These are phyloP conservation scores for Paraphaeosphaeria minitans DNA, from an alignment of 2,329 filamentous ascomycete species.

Conservation along the genomic window DNA sequence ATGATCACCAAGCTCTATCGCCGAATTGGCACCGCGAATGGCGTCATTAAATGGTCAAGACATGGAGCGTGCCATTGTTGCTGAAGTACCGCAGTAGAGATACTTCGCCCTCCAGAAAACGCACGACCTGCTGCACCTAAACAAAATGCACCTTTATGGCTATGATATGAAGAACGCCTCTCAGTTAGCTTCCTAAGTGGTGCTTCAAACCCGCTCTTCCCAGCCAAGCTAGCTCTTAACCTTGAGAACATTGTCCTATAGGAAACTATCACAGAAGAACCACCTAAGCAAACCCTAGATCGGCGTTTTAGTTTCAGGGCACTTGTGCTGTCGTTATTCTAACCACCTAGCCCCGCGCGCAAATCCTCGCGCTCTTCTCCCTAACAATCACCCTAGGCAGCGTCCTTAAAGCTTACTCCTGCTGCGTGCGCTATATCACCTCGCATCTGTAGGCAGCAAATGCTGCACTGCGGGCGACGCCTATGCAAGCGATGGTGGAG, in stretches of 20 bases:
- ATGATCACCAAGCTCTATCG: background rate
- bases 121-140: too few relatives aligned
- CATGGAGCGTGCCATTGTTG: background rate
- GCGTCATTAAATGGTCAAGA: background rate
- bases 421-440: conserved; percentile 21
- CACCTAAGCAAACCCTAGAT: background rate
- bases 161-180: background rate
- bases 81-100: too few relatives aligned
- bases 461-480: conserved; percentile 14
- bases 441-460: conserved; percentile 20
- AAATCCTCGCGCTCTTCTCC: conserved; percentile 22
- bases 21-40: conserved; percentile 4
- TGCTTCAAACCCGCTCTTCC: background rate
- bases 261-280: background rate
- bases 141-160: too few relatives aligned
- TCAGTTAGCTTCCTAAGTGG: background rate
- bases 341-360: conserved; percentile 26
- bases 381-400: conserved; percentile 21
- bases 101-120: too few relatives aligned
- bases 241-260: background rate
- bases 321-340: conserved; percentile 25
- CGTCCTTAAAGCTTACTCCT: conserved; percentile 25
- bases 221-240: background rate
- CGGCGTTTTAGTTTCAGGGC: conserved; percentile 20
- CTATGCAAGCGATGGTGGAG: conserved; percentile 31